Conservation (phyloP, 2,329 filamentous ascomycete genomes). For the Bipolaris oryzae region DNA sequence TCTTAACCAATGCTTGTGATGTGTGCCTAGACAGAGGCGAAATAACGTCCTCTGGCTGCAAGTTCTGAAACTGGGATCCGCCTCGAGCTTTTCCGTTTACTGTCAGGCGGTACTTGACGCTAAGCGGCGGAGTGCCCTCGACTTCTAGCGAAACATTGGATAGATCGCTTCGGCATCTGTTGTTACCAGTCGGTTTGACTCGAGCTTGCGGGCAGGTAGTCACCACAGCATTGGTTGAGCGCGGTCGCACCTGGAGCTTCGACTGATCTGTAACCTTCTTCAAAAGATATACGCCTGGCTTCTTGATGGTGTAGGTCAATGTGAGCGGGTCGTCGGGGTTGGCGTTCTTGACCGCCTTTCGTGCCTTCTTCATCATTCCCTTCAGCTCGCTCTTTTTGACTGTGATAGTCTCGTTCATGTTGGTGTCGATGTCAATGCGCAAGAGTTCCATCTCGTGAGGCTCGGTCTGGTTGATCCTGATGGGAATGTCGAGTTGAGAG, state of each 20-base stretch:
- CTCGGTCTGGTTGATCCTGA: slow-evolving; percentile 91
- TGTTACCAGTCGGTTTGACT: slow-evolving; percentile 67
- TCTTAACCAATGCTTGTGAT: slow-evolving; percentile 63
- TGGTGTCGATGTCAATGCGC: slow-evolving; percentile 82
- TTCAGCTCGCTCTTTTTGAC: slow-evolving; percentile 77
- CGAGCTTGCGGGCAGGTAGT: slow-evolving; percentile 82
- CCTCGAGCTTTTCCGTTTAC: slow-evolving; percentile 84
- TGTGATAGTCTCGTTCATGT: slow-evolving; percentile 77
- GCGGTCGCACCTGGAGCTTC: slow-evolving; percentile 86
- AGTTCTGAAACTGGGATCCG: slow-evolving; percentile 82
- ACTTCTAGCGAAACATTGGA: slow-evolving; percentile 86
- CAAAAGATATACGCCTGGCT: slow-evolving; percentile 85
- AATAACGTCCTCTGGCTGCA: slow-evolving; percentile 84
- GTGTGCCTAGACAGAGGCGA: slow-evolving; percentile 74
- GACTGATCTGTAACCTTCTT: slow-evolving; percentile 89
- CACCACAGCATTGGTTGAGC: slow-evolving; percentile 77
- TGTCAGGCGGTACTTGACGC: slow-evolving; percentile 87
- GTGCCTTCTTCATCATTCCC: slow-evolving; percentile 72
- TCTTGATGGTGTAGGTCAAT: slow-evolving; percentile 77
- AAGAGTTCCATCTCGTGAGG: slow-evolving; percentile 89
- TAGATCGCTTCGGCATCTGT: slow-evolving; percentile 84
- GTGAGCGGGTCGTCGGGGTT: slow-evolving; percentile 64
- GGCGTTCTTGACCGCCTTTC: slow-evolving; percentile 60
- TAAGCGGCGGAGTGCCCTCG: slow-evolving; percentile 85
- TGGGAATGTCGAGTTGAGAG: slow-evolving; percentile 71